Evolutionary conservation across 176 grass and related monocot genomes (phyloP).

Genomic region (Cocos nucifera): DNA sequence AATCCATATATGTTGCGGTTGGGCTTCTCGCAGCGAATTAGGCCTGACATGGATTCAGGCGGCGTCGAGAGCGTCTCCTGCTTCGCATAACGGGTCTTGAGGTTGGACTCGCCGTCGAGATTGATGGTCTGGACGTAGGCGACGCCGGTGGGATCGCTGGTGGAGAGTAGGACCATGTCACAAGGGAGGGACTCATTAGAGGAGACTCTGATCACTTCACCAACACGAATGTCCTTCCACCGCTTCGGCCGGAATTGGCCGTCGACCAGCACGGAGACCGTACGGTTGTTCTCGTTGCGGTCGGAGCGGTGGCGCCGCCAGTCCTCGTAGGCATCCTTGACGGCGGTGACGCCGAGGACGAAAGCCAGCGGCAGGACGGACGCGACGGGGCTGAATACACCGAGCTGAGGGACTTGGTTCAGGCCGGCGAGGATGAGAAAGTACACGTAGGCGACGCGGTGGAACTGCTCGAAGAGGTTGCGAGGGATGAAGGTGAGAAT

Average conservation of each 20-base stretch:
- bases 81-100: constrained; percentile 87
- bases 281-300: constrained; percentile 65
- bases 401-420: constrained; percentile 78
- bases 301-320: constrained; percentile 80
- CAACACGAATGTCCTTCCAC: constrained; percentile 67
- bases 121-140: constrained; percentile 95
- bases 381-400: constrained; percentile 39
- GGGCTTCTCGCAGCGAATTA: constrained; percentile 75
- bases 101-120: constrained; percentile 96
- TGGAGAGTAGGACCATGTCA: constrained; percentile 87
- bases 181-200: constrained; percentile 74
- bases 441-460: constrained; percentile 74
- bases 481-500: constrained; percentile 79
- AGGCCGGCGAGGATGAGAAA: constrained; percentile 58
- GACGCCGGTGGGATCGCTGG: constrained; percentile 81
- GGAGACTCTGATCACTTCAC: constrained; percentile 46
- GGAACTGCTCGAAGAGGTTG: constrained; percentile 98
- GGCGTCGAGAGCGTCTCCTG: constrained; percentile 50
- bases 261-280: constrained; percentile 17
- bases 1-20: constrained; percentile 94
- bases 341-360: constrained; percentile 67
- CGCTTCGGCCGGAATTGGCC: constrained; percentile 50
- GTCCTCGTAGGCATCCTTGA: constrained; percentile 98
- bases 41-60: constrained; percentile 26
- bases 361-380: constrained; percentile 66